phyloP scores from a whole-genome alignment of 495 filamentous ascomycete species.

The Thermothielavioides terrestris region DNA sequence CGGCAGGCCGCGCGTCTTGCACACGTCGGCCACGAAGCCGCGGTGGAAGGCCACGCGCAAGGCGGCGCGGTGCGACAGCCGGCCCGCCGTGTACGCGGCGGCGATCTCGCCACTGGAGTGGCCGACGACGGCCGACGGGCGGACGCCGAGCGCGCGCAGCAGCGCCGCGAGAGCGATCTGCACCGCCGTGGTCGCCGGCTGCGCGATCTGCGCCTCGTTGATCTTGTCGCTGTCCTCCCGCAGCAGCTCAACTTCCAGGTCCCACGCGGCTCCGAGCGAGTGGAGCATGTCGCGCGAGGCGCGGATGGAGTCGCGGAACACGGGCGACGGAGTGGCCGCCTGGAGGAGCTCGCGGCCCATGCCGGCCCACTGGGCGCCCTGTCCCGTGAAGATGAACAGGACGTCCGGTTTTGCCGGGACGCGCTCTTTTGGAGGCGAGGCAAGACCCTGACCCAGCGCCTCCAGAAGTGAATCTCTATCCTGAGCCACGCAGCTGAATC shows the following conservation, averaged over 20 bases:
- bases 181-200: neutral
- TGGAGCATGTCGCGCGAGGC: neutral
- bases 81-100: neutral
- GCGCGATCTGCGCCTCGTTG: neutral
- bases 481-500: neutral
- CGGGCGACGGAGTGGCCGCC: no score
- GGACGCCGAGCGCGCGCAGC: neutral
- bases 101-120: neutral
- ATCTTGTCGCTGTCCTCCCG: neutral
- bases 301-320: neutral
- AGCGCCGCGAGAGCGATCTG: neutral
- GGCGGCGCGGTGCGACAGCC: neutral
- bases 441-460: neutral
- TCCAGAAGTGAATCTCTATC: constrained; percentile 16
- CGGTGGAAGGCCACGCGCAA: neutral
- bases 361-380: constrained; percentile 40
- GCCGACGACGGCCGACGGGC: neutral
- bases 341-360: constrained; percentile 42
- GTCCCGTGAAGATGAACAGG: constrained; percentile 33
- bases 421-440: constrained; percentile 8
- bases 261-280: neutral
- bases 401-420: constrained; percentile 10
- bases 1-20: no score
- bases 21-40: neutral
- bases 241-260: neutral